phyloP scores from a whole-genome alignment of 495 filamentous ascomycete species.

The Entonaema liquescens region DNA sequence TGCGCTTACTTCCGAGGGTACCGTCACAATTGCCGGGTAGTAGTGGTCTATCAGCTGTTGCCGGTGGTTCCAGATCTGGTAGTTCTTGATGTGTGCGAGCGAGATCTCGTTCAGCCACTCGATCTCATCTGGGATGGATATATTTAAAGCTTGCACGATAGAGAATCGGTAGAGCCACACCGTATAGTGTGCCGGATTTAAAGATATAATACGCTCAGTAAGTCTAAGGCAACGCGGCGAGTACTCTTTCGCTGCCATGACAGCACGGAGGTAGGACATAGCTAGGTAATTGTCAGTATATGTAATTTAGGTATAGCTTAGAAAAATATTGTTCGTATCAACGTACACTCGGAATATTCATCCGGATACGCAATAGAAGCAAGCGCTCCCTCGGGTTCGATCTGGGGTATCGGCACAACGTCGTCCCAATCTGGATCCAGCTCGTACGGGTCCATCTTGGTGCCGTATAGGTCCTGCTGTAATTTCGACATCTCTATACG shows the following conservation, averaged over 20 bases:
- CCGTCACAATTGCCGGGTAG: conserved; percentile 59
- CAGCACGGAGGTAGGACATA: conserved; percentile 84
- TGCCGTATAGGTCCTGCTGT: conserved; percentile 54
- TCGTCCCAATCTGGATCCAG: conserved; percentile 82
- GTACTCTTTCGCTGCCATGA: conserved; percentile 90
- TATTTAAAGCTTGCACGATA: conserved; percentile 71
- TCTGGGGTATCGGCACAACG: conserved; percentile 80
- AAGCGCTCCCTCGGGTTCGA: conserved; percentile 82
- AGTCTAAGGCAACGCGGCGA: conserved; percentile 80
- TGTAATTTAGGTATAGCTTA: background rate
- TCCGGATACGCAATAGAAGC: conserved; percentile 87
- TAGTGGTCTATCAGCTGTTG: conserved; percentile 80
- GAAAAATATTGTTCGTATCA: background rate
- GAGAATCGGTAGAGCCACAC: conserved; percentile 95
- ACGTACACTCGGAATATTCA: conserved; percentile 84
- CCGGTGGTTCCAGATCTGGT: conserved; percentile 99
- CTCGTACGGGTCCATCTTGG: conserved; percentile 62
- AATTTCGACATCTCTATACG: conserved; percentile 56
- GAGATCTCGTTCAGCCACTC: conserved; percentile 86
- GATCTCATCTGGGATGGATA: conserved; percentile 75
- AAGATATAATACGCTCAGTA: conserved; percentile 84
- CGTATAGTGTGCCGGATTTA: conserved; percentile 98
- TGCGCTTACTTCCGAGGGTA: conserved; percentile 40
- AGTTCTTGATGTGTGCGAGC: conserved; percentile 89
- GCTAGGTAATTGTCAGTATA: conserved; percentile 47